phyloP scores from a whole-genome alignment of 139 green algal species.

The Chlorella ohadii region DNA sequence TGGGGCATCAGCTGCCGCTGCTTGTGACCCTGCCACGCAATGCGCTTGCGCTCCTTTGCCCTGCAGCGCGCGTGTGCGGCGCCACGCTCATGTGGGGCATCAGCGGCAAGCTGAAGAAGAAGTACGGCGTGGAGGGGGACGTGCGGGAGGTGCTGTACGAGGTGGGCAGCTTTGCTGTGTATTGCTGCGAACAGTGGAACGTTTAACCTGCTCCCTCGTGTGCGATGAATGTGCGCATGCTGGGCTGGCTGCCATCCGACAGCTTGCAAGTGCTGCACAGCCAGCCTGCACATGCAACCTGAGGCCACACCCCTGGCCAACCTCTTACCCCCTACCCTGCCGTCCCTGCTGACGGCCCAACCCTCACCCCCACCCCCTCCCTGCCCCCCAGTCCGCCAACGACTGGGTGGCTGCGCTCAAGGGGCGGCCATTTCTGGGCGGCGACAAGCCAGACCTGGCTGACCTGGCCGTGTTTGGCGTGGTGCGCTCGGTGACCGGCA shows the following conservation, averaged over 20 bases:
- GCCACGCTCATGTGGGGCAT: conserved; percentile 86
- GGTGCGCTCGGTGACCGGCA: conserved; percentile 77
- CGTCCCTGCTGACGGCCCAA: not conserved
- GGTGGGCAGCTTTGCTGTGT: not conserved
- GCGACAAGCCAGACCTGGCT: conserved; percentile 86
- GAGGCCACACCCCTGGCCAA: too few species aligned
- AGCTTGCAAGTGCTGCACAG: not conserved
- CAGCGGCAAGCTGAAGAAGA: conserved; percentile 67
- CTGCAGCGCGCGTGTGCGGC: conserved; percentile 68
- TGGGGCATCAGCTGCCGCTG: conserved; percentile 68
- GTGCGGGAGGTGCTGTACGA: conserved; percentile 80
- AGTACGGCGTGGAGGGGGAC: conserved; percentile 92
- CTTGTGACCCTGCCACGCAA: too few species aligned
- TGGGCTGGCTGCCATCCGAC: too few species aligned
- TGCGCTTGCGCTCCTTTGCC: too few species aligned
- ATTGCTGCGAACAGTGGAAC: too few species aligned
- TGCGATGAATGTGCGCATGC: too few species aligned
- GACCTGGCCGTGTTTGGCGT: conserved; percentile 95
- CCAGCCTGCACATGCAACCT: too few species aligned
- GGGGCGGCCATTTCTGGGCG: conserved; percentile 53
- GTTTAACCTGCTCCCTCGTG: too few species aligned
- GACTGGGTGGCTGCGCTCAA: conserved; percentile 62
- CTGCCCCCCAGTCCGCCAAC: conserved; percentile 35
- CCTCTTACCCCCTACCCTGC: not conserved
- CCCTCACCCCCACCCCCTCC: not conserved